phyloP scores from a whole-genome alignment of 495 filamentous ascomycete species.

The Penicillium chermesinum region DNA sequence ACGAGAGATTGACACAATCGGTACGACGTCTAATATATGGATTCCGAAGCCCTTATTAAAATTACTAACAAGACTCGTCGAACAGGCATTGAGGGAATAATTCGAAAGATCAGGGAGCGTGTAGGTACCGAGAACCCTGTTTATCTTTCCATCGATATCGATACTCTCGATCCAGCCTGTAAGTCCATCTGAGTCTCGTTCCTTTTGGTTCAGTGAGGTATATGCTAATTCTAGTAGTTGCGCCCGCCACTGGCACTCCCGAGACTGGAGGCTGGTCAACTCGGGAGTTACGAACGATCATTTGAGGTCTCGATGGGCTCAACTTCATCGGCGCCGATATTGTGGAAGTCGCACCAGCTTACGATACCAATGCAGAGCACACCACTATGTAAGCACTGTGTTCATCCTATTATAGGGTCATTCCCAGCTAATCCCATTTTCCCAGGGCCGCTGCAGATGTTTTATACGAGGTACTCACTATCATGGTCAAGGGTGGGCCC shows the following conservation, averaged over 20 bases:
- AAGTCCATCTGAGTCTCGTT: too few relatives aligned
- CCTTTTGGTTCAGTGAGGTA: too few relatives aligned
- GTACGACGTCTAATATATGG: slow-evolving; percentile 17
- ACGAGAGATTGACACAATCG: slow-evolving; percentile 73
- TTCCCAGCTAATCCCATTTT: background rate
- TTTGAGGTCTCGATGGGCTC: slow-evolving; percentile 68
- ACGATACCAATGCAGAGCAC: slow-evolving; percentile 64
- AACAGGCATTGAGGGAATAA: slow-evolving; percentile 54
- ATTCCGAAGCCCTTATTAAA: background rate
- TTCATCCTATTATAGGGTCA: background rate
- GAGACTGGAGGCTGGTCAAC: slow-evolving; percentile 87
- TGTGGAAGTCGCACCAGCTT: slow-evolving; percentile 68
- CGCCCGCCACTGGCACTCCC: slow-evolving; percentile 78
- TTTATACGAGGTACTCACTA: slow-evolving; percentile 59
- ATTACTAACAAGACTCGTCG: background rate
- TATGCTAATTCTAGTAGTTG: slow-evolving; percentile 42
- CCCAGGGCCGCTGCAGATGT: slow-evolving; percentile 58
- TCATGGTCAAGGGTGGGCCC: slow-evolving; percentile 61
- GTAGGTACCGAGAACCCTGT: slow-evolving; percentile 69
- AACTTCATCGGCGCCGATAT: slow-evolving; percentile 77
- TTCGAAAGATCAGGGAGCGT: slow-evolving; percentile 66
- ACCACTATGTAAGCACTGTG: slow-evolving; percentile 49
- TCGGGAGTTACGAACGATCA: slow-evolving; percentile 67
- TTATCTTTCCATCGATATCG: slow-evolving; percentile 85
- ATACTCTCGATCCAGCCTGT: slow-evolving; percentile 82